A percentile compares a stretch with the other conserved stretches of the same genome.
These are phyloP conservation scores for Mycosphaerelloides madeirae DNA, from an alignment of 2,329 filamentous ascomycete species.

Conservation along the genomic window DNA sequence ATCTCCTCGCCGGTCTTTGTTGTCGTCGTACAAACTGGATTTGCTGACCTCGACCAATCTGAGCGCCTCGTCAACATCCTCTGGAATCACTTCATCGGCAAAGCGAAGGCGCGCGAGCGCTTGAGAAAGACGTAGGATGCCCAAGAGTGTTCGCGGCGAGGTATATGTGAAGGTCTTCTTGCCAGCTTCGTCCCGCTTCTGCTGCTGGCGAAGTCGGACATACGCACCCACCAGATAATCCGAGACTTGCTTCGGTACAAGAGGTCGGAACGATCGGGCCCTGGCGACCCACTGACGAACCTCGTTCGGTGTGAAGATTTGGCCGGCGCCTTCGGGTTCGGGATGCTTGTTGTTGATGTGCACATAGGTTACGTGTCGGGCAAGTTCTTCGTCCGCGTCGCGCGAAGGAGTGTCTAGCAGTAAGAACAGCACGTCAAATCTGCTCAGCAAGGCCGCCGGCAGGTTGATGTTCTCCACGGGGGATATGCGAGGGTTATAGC, in stretches of 20 bases:
- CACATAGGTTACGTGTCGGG: conserved; percentile 90
- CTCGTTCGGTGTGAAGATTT: conserved; percentile 89
- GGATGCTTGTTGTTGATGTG: conserved; percentile 97
- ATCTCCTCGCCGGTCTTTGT: conserved; percentile 55
- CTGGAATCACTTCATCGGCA: conserved; percentile 74
- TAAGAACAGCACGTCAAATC: conserved; percentile 95
- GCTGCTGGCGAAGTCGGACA: conserved; percentile 85
- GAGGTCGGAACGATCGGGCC: conserved; percentile 81
- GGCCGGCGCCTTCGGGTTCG: conserved; percentile 57
- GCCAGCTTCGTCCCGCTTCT: conserved; percentile 83
- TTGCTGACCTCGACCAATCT: conserved; percentile 90
- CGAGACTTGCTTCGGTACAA: conserved; percentile 76
- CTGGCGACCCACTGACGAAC: conserved; percentile 94
- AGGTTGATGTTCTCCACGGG: conserved; percentile 99
- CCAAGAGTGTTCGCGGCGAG: conserved; percentile 86
- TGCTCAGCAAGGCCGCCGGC: conserved; percentile 89
- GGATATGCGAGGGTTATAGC: conserved; percentile 95
- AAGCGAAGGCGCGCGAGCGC: conserved; percentile 90
- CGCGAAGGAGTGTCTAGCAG: conserved; percentile 90
- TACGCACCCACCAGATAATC: conserved; percentile 98
- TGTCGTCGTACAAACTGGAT: conserved; percentile 75
- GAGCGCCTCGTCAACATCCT: conserved; percentile 93
- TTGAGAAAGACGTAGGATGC: conserved; percentile 87
- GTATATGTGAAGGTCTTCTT: conserved; percentile 94
- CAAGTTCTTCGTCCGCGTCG: conserved; percentile 86